phyloP scores from a whole-genome alignment of 2,329 filamentous ascomycete genomes.

The Hypoxylon sp. region DNA sequence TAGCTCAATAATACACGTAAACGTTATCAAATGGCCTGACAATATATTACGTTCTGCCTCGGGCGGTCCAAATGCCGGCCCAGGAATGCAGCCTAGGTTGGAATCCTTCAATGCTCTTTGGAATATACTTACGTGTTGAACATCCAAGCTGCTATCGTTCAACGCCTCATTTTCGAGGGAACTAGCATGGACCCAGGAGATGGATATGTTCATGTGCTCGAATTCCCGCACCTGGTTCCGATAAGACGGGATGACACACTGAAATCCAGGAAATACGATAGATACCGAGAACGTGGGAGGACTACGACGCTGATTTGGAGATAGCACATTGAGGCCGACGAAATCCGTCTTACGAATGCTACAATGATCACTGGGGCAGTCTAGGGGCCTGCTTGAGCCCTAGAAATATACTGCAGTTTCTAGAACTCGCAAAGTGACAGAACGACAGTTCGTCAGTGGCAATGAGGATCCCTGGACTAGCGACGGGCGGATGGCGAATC shows the following conservation, averaged over 20 bases:
- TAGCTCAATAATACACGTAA: constrained; percentile 30
- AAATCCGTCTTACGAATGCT: constrained; percentile 36
- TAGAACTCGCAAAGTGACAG: constrained; percentile 22
- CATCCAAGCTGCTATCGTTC: background rate
- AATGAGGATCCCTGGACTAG: constrained; percentile 21
- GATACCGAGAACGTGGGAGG: constrained; percentile 31
- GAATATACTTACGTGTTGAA: constrained; percentile 2
- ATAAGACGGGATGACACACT: constrained; percentile 24
- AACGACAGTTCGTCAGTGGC: constrained; percentile 29
- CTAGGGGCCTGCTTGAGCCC: background rate
- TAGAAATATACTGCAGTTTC: constrained; percentile 21
- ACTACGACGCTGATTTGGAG: constrained; percentile 27
- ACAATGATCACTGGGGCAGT: constrained; percentile 11
- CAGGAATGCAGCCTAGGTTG: constrained; percentile 1
- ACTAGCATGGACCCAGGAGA: background rate
- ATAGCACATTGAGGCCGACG: constrained; percentile 23
- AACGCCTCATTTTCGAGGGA: background rate
- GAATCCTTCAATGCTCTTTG: constrained; percentile 5
- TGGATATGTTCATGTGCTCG: background rate
- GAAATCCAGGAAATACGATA: constrained; percentile 10
- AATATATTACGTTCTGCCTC: constrained; percentile 20
- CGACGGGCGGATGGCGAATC: constrained; percentile 37
- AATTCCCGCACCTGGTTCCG: constrained; percentile 15
- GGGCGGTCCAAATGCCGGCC: background rate
- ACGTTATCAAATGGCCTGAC: constrained; percentile 35